phyloP scores from a whole-genome alignment of 1,284 basidiomycete genomes.

The Lentinus polychrous region DNA sequence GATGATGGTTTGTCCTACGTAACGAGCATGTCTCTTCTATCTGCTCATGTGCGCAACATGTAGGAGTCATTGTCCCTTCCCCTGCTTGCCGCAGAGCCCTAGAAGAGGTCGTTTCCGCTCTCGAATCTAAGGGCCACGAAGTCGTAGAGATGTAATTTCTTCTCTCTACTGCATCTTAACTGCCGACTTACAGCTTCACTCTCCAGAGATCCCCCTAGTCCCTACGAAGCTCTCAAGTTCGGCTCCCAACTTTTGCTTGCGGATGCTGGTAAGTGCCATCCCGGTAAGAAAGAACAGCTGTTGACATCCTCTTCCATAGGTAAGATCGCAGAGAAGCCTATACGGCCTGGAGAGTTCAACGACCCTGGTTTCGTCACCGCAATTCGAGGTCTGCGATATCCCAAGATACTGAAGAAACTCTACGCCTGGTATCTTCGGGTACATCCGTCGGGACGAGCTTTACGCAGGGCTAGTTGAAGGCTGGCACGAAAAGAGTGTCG shows the following conservation, averaged over 20 bases:
- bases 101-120: slow-evolving; percentile 37
- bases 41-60: background rate
- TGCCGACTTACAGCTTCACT: background rate
- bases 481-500: slow-evolving; percentile 37
- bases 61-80: slow-evolving; percentile 41
- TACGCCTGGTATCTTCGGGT: slow-evolving; percentile 34
- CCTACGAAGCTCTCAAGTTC: slow-evolving; percentile 30
- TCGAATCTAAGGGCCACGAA: slow-evolving; percentile 43
- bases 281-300: no score
- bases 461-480: slow-evolving; percentile 36
- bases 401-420: slow-evolving; percentile 31
- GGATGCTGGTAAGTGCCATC: slow-evolving; percentile 31
- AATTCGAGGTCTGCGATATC: slow-evolving; percentile 29
- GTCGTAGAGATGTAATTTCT: slow-evolving; percentile 36
- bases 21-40: background rate
- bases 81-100: slow-evolving; percentile 59
- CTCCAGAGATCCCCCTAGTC: slow-evolving; percentile 30
- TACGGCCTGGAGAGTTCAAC: slow-evolving; percentile 35
- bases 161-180: background rate
- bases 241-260: slow-evolving; percentile 32
- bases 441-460: slow-evolving; percentile 19
- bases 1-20: slow-evolving; percentile 33
- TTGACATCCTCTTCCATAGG: slow-evolving; percentile 10
- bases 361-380: slow-evolving; percentile 36
- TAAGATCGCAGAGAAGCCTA: slow-evolving; percentile 23